Evolutionary conservation across 163 green algal genomes (phyloP), one percentile per base, ranked within the genome.

Genomic region (Chlorella variabilis): DNA sequence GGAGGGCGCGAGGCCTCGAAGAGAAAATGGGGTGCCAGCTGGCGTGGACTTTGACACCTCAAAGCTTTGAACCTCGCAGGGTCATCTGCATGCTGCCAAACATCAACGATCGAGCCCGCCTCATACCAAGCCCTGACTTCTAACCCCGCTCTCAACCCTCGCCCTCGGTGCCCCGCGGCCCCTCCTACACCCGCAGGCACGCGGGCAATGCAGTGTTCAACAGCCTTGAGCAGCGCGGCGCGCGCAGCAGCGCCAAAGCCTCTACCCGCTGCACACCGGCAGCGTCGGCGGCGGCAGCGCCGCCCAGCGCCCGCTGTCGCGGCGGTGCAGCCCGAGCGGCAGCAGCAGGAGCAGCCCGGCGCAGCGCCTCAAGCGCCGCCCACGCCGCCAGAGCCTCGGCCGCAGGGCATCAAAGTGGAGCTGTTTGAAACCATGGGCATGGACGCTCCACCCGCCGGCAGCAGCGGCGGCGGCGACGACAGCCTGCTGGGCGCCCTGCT

Each of bases 351-450:
- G 9, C 20, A 63, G 6, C 13, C 8, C 3, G 36, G 17, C 17
- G 56, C 39, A n/a, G 27, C 73, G 39, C 73, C 73, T 7, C 54
- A 54, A 17, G 36, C 73, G 2, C 54, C 71, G 6, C 54, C 48
- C 15, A 36, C 36, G 45, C 45, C 9, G 27, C 38, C 25, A 20
- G 54, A 29, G 45, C 45, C 45, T 11, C 18, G 54, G 5, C 20
- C 54, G 18, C 31, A 56, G 27, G 49, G 48, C 20, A 41, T 80
- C 4, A 39, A 80, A 23, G 29, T 80, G 13, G 56, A 80, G 36
- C 36, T 80, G 4, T 80, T 80, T 70, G 73, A 80, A 39, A 80
- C 73, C 9, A 80, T 33, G 31, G 70, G 48, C 27, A 23, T 31
- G 3, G 70, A 65, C 8, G 15, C 48, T 33, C 20, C 70, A 5